phyloP scores from a whole-genome alignment of 75 land plant species.

The Adiantum capillusveneris region DNA sequence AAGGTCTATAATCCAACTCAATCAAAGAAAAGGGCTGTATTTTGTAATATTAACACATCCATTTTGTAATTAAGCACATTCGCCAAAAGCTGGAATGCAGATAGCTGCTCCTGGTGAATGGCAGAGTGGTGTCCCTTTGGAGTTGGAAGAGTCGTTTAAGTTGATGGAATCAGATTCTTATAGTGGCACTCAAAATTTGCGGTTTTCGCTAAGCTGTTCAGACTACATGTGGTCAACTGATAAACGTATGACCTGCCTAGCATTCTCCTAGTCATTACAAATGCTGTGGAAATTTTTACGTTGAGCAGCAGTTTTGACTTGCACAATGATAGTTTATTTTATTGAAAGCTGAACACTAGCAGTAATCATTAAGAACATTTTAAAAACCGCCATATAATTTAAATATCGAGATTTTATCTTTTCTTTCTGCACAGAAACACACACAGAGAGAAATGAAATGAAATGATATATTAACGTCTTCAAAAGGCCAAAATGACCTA shows the following conservation, averaged over 20 bases:
- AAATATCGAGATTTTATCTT: no score
- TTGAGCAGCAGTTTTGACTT: no score
- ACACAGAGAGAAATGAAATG: no score
- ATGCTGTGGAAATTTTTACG: no score
- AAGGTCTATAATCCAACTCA: neutral
- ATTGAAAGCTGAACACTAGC: no score
- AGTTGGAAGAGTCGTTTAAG: neutral
- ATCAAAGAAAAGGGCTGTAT: neutral
- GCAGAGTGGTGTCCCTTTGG: conserved; percentile 6
- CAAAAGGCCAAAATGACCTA: no score
- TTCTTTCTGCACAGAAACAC: no score
- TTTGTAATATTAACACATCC: neutral
- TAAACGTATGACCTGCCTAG: conserved; percentile 1
- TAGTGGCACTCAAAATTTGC: conserved; percentile 1
- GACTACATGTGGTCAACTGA: neutral
- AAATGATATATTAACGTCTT: no score
- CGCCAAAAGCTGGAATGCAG: neutral
- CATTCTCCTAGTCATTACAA: no score
- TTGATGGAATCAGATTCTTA: neutral
- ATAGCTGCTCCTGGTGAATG: conserved; percentile 6
- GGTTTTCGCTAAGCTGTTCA: conserved; percentile 5
- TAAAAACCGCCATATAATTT: no score
- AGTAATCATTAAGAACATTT: no score
- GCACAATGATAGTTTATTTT: no score
- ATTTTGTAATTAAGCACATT: neutral